Base-by-base conservation (phyloP, 345 rosid genomes). In the Adansonia digitata region DNA sequence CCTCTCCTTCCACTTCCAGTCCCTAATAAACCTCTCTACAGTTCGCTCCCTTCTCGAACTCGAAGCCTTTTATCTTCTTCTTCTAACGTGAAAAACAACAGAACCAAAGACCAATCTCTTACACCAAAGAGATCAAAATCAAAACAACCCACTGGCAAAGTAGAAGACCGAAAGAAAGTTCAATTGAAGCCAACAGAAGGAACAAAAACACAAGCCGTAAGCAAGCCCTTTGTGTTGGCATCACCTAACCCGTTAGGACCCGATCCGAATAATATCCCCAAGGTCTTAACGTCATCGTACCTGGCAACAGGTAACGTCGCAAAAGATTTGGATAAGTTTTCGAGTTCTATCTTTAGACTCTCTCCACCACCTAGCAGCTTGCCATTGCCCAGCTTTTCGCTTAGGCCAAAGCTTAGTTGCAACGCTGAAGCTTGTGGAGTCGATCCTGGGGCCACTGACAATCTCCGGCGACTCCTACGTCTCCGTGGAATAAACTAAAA, bases 291-390 rank as follows among this genome's bases (percentile, higher is more conserved):
- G 24, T 53, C 40, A 1, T 7, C 71, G 17, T 40, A 64, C 12
- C 9, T 49, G 37, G 43, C 63, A 1, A 62, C 77, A 72, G 77
- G 74, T 26, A 49, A 57, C 12, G 60, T 4, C 64, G 60, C 5
- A 12, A 46, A 72, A 17, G 82, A 79, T 71, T 55, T 40, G 27
- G 83, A 81, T 2, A 78, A 37, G 65, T 75, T 84, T 74, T 81
- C 88, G 1, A 82, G 81, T 64, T 80, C 86, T 11, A 78, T 73
- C 70, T 78, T 80, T 70, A 46, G 77, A 7, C 51, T 88, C 39
- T 85, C 92, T 71, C 95, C 95, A 8, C 92, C 90, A 5, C 91
- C 95, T 14, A 86, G 95, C 80, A 86, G 92, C 85, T 80, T 90
- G 81, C 95, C 95, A 43, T 84, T 90, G 86, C 95, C 95, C 4